Evolutionary conservation across 176 grass and related monocot genomes (phyloP), one percentile per base, ranked within the genome.

Genomic region (Puccinellia tenuiflora): DNA sequence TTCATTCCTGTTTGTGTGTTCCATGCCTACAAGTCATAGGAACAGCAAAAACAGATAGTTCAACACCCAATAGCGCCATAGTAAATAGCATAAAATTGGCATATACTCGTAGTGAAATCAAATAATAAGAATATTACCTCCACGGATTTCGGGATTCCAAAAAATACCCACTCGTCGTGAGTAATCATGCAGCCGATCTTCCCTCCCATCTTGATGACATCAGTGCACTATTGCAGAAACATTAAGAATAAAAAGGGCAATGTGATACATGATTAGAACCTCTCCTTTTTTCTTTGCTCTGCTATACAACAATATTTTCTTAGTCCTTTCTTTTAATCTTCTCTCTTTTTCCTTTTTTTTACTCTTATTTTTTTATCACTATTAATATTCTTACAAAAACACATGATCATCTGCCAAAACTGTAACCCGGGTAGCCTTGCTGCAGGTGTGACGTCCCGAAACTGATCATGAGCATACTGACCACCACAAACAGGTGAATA

Each of bases 161-260:
- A 14, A 63, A 86, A 73, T 63, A 90, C 26, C 83, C 83, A 90
- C 6, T 66, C 65, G 53, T 74, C 73, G 3, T 86, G 73, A 13
- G 83, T 90, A 42, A 85, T 85, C 83, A 89, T 89, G 73, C 83
- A 89, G 64, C 88, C 52, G 60, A 86, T 39, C 73, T 90, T 90
- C 42, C 83, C 72, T 89, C 83, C 63, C 78, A 89, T 82, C 52
- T 89, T 70, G 78, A 86, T 72, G 78, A 72, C 17, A 71, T 85
- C 78, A 54, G 82, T 26, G 14, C 83, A 89, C 88, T 89, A 89
- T 82, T 71, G 25, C 17, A 61, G 77, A 89, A 80, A 76, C 50
- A 82, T 85, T 81, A 72, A 85, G 71, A 86, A 78, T 37, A 74
- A 81, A 88, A 80, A 88, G 59, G 46, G 63, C 25, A 77, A 89